Evolutionary conservation across 2,329 filamentous ascomycete genomes (phyloP), one percentile per base, ranked within the genome.

Genomic region (Triangularia verruculosa): DNA sequence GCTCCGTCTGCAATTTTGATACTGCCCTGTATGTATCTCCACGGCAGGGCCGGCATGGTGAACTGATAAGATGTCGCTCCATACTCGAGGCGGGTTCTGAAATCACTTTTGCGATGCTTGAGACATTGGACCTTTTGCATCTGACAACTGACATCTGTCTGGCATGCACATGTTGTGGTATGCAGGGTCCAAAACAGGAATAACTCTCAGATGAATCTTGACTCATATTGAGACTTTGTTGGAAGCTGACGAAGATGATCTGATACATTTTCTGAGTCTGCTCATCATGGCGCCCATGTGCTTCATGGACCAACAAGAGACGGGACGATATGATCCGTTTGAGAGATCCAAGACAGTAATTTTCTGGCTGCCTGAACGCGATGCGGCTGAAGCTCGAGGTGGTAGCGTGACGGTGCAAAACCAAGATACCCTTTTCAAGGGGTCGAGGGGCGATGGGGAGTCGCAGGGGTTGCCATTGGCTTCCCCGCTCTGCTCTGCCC

Each of bases 221-320:
- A 43, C 28, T 57, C 27, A 58, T 57, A 43, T 58, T 43, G 20
- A 32, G 25, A 28, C 28, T 57, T 57, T 57, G 11, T 15, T 47
- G 56, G 47, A 47, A 43, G 32, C 39, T 47, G 39, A 20, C 39
- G 9, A 17, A 9, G 39, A 20, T 47, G n/a, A 20, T 22, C 39
- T 47, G 39, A 47, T 47, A 20, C 39, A 11, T 47, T 47, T 47
- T 17, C 20, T 47, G 39, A 8, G n/a, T 47, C 39, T 47, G n/a
- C n/a, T 20, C 39, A n/a, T n/a, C n/a, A 47, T 47, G 39, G n/a
- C n/a, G 4, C 20, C 39, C 4, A 47, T 47, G n/a, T 47, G 2
- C 17, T 15, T n/a, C 13, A 2, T 47, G n/a, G 20, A 20, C 11
- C n/a, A 47, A 47, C 39, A 47, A 17, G n/a, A 47, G n/a, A 20